Evolutionary conservation across 169 alveolate species (phyloP), one percentile per base, ranked within the genome.

Genomic region (Cyclospora cayetanensis): DNA sequence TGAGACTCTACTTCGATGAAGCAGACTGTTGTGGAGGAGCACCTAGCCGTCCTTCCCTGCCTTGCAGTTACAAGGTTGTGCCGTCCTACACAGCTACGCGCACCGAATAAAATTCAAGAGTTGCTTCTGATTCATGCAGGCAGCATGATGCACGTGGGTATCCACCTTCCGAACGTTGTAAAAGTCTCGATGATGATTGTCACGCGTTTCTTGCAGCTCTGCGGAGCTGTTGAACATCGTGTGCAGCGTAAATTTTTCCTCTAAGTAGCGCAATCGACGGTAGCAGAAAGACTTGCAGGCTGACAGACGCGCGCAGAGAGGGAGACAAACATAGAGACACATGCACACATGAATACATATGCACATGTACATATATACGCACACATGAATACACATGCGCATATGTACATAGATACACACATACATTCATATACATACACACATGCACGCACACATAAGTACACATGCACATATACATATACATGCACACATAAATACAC

Each of bases 111-210:
- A 97, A 46, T 97, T 95, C 29, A 95, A 93, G 20, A 97, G 94
- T 35, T 96, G 97, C 92, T 97, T 95, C 76, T 97, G 98, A 46
- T 95, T 97, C 99, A 97, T 97, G 60, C 98, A 96, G 18, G 97
- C 97, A 9, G 96, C 82, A 91, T 97, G 99, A 76, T 98, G 99
- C 25, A 98, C 97, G 94, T 98, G 99, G 22, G 98, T 97, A 90
- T 98, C 99, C 22, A 98, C 99, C 79, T 98, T 98, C 50, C 97
- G 91, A 11, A 97, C 97, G 90, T 97, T 97, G 94, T 98, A 97
- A 95, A 98, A 98, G 90, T 97, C 99, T 12, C 97, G 93, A 39
- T 95, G 95, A 42, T 92, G 90, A 68, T 95, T 96, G 66, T 53
- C 29, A 12, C 72, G 82, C 39, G 92, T 84, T 55, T 91, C 94